Conservation (phyloP, 108 stramenopile species). For the Epipyxis sp. region DNA sequence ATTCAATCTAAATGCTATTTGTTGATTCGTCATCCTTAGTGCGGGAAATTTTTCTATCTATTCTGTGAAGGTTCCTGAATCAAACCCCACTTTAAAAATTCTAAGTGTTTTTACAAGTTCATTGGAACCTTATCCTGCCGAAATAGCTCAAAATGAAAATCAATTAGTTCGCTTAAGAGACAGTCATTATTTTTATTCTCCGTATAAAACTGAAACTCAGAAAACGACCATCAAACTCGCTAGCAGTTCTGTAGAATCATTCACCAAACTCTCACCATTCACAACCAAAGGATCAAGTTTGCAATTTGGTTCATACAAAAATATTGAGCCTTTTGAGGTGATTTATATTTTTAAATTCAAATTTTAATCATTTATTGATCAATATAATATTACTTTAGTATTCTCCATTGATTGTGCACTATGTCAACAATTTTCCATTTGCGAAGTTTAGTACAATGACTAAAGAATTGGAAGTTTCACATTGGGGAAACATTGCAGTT, state of each 20-base stretch:
- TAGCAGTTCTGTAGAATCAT: constrained; percentile 11
- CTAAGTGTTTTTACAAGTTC: background rate
- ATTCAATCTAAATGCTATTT: no score
- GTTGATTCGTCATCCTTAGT: no score
- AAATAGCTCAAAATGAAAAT: constrained; percentile 22
- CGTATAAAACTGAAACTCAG: constrained; percentile 29
- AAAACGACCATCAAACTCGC: constrained; percentile 27
- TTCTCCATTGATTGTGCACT: constrained; percentile 15
- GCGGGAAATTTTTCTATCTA: no score
- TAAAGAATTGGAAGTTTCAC: constrained; percentile 59
- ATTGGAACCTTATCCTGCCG: constrained; percentile 14
- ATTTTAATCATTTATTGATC: background rate
- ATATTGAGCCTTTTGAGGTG: constrained; percentile 27
- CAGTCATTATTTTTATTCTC: constrained; percentile 34
- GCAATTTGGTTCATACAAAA: constrained; percentile 24
- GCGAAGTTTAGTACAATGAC: constrained; percentile 45
- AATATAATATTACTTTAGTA: background rate
- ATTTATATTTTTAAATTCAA: background rate
- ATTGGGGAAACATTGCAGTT: constrained; percentile 60
- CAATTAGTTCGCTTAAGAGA: constrained; percentile 22
- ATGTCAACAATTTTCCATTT: constrained; percentile 53
- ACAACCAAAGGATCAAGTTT: background rate
- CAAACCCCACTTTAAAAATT: background rate
- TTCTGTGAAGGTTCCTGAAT: background rate
- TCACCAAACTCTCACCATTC: constrained; percentile 20